A percentile compares a stretch with the other conserved stretches of the same genome.
phyloP scores from a whole-genome alignment of 2,329 filamentous ascomycete species.

The Aschersonia sp. region DNA sequence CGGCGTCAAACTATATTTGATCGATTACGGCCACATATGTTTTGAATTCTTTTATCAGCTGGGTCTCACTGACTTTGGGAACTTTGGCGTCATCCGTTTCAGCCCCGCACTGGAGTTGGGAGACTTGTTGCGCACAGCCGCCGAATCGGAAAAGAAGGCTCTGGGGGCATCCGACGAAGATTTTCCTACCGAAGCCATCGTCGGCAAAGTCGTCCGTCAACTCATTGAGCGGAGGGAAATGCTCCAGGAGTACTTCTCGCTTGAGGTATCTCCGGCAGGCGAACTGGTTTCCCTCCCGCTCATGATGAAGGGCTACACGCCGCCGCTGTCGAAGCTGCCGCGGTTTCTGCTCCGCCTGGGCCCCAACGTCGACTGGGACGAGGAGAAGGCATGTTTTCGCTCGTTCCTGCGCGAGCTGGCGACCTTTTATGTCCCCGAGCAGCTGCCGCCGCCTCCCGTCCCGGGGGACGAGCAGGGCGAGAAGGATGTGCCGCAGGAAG shows the following conservation, averaged over 20 bases:
- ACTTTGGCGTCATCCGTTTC: constrained; percentile 77
- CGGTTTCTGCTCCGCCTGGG: constrained; percentile 79
- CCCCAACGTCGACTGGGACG: constrained; percentile 73
- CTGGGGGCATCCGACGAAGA: constrained; percentile 29
- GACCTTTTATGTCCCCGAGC: constrained; percentile 80
- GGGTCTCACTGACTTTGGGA: constrained; percentile 87
- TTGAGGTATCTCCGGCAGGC: constrained; percentile 68
- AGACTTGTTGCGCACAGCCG: constrained; percentile 59
- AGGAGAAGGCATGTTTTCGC: constrained; percentile 76
- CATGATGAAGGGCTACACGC: constrained; percentile 77
- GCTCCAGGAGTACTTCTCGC: constrained; percentile 82
- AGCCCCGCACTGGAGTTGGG: constrained; percentile 58
- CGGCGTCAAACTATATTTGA: constrained; percentile 78
- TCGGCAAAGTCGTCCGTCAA: constrained; percentile 49
- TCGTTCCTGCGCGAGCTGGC: constrained; percentile 78
- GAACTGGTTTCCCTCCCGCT: constrained; percentile 70
- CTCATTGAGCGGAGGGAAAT: constrained; percentile 69
- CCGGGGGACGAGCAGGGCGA: constrained; percentile 19
- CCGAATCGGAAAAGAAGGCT: constrained; percentile 48
- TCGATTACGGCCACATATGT: constrained; percentile 81
- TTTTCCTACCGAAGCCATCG: constrained; percentile 53
- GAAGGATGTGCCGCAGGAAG: constrained; percentile 27
- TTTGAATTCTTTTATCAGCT: constrained; percentile 94
- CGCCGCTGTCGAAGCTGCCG: constrained; percentile 73
- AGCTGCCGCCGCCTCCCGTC: constrained; percentile 43